Percentiles rank a stretch among this genome's conserved stretches.
These are phyloP conservation scores for Eucalyptus fibrosa DNA, from an alignment of 345 rosid species.

Conservation along the genomic window DNA sequence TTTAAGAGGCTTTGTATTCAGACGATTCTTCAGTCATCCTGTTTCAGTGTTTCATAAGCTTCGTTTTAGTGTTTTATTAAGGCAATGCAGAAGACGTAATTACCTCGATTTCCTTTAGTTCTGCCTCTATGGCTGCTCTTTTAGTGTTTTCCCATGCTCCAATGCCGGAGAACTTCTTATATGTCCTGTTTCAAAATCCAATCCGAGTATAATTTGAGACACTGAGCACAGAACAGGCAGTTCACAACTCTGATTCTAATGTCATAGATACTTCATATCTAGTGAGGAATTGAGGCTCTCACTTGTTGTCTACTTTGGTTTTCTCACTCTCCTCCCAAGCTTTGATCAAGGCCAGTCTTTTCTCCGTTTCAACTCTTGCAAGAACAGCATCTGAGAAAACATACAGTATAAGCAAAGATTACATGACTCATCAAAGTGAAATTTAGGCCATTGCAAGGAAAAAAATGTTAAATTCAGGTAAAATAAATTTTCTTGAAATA, in stretches of 20 bases:
- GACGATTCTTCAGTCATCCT: not conserved
- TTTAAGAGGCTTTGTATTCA: not conserved
- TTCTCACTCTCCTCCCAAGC: constrained; percentile 91
- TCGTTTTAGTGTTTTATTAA: not conserved
- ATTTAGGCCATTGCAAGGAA: not conserved
- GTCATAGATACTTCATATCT: not conserved
- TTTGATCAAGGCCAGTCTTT: constrained; percentile 43
- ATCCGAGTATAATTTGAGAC: not conserved
- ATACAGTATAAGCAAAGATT: not conserved
- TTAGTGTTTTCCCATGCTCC: constrained; percentile 58
- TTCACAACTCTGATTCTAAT: not conserved
- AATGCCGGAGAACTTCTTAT: constrained; percentile 32
- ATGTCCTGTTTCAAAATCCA: constrained; percentile 27
- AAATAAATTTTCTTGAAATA: not conserved
- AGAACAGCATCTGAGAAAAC: constrained; percentile 23
- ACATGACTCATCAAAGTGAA: not conserved
- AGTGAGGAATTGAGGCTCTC: constrained; percentile 1
- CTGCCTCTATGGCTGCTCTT: constrained; percentile 39
- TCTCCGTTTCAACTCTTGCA: constrained; percentile 42
- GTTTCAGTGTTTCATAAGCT: not conserved
- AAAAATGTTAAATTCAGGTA: not conserved
- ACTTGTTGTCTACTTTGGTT: constrained; percentile 76
- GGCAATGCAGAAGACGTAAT: not conserved
- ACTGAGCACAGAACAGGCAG: not conserved
- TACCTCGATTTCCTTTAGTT: constrained; percentile 55